Percentiles rank a stretch among this genome's conserved stretches.
phyloP scores from a whole-genome alignment of 768 basidiomycete genomes.

The Boletus rufocinnamomeus region DNA sequence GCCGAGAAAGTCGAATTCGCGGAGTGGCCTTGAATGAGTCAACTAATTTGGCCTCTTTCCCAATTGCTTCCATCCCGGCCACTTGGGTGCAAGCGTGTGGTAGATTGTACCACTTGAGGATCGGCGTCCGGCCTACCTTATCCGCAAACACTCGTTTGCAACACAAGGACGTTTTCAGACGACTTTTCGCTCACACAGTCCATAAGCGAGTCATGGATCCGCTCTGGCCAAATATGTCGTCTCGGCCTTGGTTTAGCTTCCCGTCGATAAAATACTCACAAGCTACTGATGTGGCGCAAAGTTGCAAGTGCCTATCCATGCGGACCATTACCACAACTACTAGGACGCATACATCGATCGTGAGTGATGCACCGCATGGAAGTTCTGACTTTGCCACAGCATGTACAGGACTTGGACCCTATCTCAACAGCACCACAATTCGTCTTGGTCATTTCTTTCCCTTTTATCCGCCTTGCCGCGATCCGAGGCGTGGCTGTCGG shows the following conservation, averaged over 20 bases:
- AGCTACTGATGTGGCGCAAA: neutral
- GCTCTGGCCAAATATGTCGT: neutral
- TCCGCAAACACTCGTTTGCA: neutral
- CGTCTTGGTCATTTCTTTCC: neutral
- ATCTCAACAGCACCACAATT: neutral
- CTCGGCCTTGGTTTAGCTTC: neutral
- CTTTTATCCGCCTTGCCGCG: neutral
- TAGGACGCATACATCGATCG: neutral
- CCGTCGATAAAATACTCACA: neutral
- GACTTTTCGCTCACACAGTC: slow-evolving; percentile 1
- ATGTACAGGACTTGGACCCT: neutral
- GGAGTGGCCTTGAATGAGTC: slow-evolving; percentile 13
- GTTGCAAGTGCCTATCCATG: neutral
- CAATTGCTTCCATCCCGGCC: slow-evolving; percentile 14
- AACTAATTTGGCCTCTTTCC: neutral
- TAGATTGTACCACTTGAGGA: neutral
- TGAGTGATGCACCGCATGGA: neutral
- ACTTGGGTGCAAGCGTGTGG: neutral
- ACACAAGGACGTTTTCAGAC: neutral
- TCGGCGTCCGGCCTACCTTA: neutral
- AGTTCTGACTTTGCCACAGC: neutral
- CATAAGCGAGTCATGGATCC: neutral
- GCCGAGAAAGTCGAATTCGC: slow-evolving; percentile 12
- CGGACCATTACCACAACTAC: neutral
- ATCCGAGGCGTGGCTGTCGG: neutral